Base-by-base conservation (phyloP, 2,329 filamentous ascomycete species). In the Fusarium subtropicale region DNA sequence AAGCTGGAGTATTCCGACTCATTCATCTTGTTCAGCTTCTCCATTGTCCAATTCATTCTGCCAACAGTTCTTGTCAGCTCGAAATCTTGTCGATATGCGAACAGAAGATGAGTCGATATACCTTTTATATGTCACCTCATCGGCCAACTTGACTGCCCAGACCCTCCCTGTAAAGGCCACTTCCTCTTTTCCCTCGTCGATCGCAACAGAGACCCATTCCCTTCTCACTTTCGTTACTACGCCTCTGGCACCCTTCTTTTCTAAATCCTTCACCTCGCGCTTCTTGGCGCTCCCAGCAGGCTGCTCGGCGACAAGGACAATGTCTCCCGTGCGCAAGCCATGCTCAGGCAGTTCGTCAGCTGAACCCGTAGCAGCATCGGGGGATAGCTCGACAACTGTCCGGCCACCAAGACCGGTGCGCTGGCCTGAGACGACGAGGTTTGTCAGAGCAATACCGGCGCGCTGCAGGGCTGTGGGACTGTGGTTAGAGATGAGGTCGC, bases 371-470 rank as follows among this genome's bases (percentile, higher is more conserved):
- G 93, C 92, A n/a, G 87, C 81, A 75, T 97, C 95, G 0, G 88
- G 83, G 18, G 82, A 81, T 2, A 99, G 88, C 78, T 97, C 94
- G 5, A 97, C 82, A 3, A 99, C 91, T 0, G 92, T 93, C 69
- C 93, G 92, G n/a, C 96, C 96, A 18, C 94, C 96, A 38, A 97
- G 84, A 0, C 96, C 96, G 0, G 96, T 99, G 31, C 94, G 90
- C 76, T 92, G 92, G 20, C 91, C 90, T 13, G 86, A 83, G 34
- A 97, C 82, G 33, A 87, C 82, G 11, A 98, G 87, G 79, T 94
- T 95, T 18, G 89, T 88, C 73, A 96, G 84, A 33, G 93, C 93
- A 41, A 93, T 85, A n/a, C 93, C 93, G 8, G 91, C 91, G 61
- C 91, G 89, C 76, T 92, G 88, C 15, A 97, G 88, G 1, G 87